phyloP scores from a whole-genome alignment of 192 early-diverging fungal species.

The Phycomyces blakesleeanus region DNA sequence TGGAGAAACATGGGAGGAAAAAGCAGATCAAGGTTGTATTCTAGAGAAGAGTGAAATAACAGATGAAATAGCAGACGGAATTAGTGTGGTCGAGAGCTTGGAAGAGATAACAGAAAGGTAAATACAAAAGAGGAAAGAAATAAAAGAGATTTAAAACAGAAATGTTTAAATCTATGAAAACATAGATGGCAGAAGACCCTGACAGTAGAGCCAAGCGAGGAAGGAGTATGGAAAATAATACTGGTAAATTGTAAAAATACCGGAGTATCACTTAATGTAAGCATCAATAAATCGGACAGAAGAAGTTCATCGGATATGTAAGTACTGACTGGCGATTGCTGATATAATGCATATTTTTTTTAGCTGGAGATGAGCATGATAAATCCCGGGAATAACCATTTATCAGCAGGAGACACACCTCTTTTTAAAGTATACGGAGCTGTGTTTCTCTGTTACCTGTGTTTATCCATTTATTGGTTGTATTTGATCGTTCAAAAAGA shows the following conservation, averaged over 20 bases:
- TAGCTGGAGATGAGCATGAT: conserved; percentile 42
- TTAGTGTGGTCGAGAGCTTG: conserved; percentile 26
- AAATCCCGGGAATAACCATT: conserved; percentile 46
- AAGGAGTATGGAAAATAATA: conserved; percentile 43
- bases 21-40: conserved; percentile 36
- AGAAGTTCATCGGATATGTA: no score
- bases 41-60: conserved; percentile 38
- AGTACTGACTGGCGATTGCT: no score
- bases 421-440: conserved; percentile 43
- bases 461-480: conserved; percentile 33
- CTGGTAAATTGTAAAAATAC: conserved; percentile 46
- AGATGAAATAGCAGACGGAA: conserved; percentile 37
- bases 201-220: conserved; percentile 28
- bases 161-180: background rate
- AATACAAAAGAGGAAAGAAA: background rate
- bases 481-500: conserved; percentile 33
- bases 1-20: conserved; percentile 21
- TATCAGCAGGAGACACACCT: conserved; percentile 53
- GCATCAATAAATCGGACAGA: no score
- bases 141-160: background rate
- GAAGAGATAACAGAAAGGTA: conserved; percentile 8
- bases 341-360: background rate
- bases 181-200: conserved; percentile 31
- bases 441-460: conserved; percentile 35
- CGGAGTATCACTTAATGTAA: conserved; percentile 38